Conservation (phyloP, 192 early-diverging fungal species). For the Entophlyctis luteolus region DNA sequence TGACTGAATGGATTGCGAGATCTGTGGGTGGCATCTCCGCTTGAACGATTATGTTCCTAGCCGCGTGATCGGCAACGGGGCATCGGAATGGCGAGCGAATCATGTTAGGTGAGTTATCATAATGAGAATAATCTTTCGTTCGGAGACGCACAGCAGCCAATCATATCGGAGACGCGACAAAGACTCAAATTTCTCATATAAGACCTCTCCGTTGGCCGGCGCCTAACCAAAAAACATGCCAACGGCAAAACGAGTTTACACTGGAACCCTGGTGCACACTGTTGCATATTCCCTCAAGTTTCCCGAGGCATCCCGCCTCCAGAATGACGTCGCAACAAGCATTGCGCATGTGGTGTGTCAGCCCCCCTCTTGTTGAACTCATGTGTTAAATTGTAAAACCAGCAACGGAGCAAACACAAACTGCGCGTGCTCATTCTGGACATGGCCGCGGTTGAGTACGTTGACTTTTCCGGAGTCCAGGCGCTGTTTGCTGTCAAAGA, state of each 20-base stretch:
- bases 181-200: no score
- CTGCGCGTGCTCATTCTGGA: neutral
- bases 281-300: neutral
- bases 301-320: neutral
- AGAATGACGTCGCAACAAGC: neutral
- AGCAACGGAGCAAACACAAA: neutral
- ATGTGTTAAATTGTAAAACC: neutral
- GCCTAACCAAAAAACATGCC: no score
- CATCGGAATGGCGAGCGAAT: no score
- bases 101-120: no score
- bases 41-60: slow-evolving; percentile 44
- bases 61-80: no score
- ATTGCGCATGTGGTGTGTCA: neutral
- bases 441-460: neutral
- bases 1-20: no score
- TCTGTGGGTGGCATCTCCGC: slow-evolving; percentile 31
- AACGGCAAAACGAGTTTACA: no score
- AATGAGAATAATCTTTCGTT: no score
- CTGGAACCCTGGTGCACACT: neutral
- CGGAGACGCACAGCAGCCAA: no score
- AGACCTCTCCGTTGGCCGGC: no score
- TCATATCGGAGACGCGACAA: no score
- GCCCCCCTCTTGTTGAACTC: neutral
- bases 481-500: neutral
- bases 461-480: neutral